Conservation (phyloP, 148 eudicot species). For the Rheum nobile region DNA sequence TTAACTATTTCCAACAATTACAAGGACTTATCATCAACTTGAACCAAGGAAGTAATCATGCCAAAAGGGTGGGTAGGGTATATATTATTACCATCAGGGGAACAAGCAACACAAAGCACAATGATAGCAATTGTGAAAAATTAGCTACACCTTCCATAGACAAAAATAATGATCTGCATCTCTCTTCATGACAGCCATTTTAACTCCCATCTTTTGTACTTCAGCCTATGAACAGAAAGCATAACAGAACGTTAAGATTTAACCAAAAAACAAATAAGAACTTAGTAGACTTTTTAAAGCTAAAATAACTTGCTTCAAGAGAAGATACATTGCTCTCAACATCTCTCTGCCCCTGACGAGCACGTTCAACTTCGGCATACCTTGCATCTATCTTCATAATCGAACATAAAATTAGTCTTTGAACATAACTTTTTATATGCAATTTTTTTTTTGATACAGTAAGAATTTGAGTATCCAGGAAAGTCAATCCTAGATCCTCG, state of each 20-base stretch:
- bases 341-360: slow-evolving; percentile 85
- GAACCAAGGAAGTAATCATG: not conserved
- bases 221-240: slow-evolving; percentile 48
- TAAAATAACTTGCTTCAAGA: slow-evolving; percentile 50
- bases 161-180: slow-evolving; percentile 99
- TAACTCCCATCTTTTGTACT: slow-evolving; percentile 86
- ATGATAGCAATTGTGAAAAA: not conserved
- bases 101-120: not conserved
- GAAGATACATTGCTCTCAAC: slow-evolving; percentile 91
- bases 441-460: too few species aligned
- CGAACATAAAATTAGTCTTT: slow-evolving; percentile 13
- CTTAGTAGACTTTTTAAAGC: not conserved
- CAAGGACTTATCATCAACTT: not conserved
- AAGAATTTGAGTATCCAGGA: too few species aligned
- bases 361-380: slow-evolving; percentile 99
- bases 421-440: not conserved
- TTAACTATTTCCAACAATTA: not conserved
- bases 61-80: not conserved
- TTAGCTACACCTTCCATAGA: not conserved
- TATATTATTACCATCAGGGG: not conserved
- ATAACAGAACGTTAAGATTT: not conserved
- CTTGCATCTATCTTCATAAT: slow-evolving; percentile 77
- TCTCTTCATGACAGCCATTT: slow-evolving; percentile 98
- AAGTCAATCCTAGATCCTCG: too few species aligned
- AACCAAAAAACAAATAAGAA: not conserved